phyloP scores from a whole-genome alignment of 148 eudicot species.

The Drosera capensis region DNA sequence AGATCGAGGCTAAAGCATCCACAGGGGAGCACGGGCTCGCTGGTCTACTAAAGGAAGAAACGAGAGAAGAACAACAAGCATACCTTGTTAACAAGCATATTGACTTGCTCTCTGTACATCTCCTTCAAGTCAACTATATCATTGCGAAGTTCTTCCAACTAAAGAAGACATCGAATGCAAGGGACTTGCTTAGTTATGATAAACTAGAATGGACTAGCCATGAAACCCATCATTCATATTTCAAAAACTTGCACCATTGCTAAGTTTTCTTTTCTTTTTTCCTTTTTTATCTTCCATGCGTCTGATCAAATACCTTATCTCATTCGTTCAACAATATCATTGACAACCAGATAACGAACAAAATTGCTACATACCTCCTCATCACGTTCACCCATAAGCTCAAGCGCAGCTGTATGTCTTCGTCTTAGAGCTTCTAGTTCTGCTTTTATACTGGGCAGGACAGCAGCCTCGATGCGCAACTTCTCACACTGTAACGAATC shows the following conservation, averaged over 20 bases:
- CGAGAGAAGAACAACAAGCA: neutral
- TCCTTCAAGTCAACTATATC: conserved; percentile 94
- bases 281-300: no score
- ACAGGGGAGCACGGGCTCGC: neutral
- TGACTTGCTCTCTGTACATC: conserved; percentile 98
- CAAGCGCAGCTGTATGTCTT: conserved; percentile 88
- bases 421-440: conserved; percentile 82
- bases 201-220: no score
- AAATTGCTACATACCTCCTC: conserved; percentile 59
- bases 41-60: neutral
- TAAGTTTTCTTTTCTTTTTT: no score
- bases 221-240: no score
- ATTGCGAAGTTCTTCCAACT: conserved; percentile 97
- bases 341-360: neutral
- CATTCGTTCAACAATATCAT: neutral
- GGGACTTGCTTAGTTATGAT: no score
- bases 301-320: no score
- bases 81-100: conserved; percentile 91
- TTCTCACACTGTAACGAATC: conserved; percentile 64
- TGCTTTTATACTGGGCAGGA: conserved; percentile 73
- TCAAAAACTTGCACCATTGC: no score
- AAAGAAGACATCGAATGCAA: no score
- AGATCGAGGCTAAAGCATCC: neutral
- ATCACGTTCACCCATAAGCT: conserved; percentile 98
- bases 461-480: conserved; percentile 57